Evolutionary conservation across 2,329 filamentous ascomycete genomes (phyloP).

Genomic region (Trichoderma polysporum): DNA sequence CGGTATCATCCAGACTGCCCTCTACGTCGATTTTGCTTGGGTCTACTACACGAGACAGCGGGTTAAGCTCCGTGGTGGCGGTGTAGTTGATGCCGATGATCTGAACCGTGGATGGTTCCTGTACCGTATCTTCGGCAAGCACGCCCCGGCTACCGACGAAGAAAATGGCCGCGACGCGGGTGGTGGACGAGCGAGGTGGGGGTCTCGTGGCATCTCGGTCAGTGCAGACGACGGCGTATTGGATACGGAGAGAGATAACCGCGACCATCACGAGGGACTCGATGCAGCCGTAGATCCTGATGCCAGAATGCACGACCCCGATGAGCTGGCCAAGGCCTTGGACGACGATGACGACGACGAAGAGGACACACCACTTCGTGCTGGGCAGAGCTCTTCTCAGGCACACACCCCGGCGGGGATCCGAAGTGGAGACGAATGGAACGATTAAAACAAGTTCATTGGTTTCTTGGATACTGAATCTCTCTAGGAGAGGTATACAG

Average conservation of each 20-base stretch:
- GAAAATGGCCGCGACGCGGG: constrained; percentile 49
- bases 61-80: constrained; percentile 85
- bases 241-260: constrained; percentile 48
- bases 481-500: background rate
- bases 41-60: constrained; percentile 92
- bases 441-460: constrained; percentile 32
- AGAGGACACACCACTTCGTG: constrained; percentile 28
- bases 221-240: constrained; percentile 63
- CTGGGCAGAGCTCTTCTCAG: constrained; percentile 29
- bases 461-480: constrained; percentile 1
- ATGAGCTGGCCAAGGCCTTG: constrained; percentile 61
- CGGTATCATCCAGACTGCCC: constrained; percentile 81
- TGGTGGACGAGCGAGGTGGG: constrained; percentile 56
- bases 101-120: constrained; percentile 82
- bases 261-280: constrained; percentile 47
- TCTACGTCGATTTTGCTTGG: constrained; percentile 95
- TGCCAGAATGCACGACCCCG: constrained; percentile 65
- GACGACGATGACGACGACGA: constrained; percentile 50
- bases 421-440: constrained; percentile 50
- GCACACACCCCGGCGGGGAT: constrained; percentile 38
- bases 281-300: constrained; percentile 55
- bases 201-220: constrained; percentile 63
- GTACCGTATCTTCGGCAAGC: constrained; percentile 69
- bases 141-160: constrained; percentile 55
- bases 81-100: constrained; percentile 87